These are phyloP conservation scores for Euphrasia arctica DNA, from an alignment of 305 asterid species.

Conservation along the genomic window DNA sequence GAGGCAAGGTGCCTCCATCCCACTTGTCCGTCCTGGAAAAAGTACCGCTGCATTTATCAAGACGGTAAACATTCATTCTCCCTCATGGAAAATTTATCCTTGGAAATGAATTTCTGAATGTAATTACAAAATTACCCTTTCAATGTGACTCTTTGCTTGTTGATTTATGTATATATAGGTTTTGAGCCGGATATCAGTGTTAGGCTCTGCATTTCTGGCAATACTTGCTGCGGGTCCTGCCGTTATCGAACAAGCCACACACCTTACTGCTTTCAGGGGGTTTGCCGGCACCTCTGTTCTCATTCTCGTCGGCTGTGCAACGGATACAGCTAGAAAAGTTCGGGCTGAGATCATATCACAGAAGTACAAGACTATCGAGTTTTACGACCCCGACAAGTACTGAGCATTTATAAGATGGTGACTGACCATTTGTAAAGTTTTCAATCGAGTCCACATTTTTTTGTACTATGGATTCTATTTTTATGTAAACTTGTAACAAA, in stretches of 20 bases:
- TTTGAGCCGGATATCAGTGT: slow-evolving; percentile 88
- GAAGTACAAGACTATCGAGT: slow-evolving; percentile 81
- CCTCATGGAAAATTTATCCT: not conserved
- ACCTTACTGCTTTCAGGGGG: slow-evolving; percentile 88
- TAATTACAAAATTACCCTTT: too few species aligned
- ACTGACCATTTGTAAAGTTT: slow-evolving; percentile 24
- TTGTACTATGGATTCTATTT: not conserved
- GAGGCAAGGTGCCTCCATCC: slow-evolving; percentile 98
- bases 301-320: slow-evolving; percentile 93
- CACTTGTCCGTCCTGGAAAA: slow-evolving; percentile 93
- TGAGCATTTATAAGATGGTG: slow-evolving; percentile 21
- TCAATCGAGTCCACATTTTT: not conserved
- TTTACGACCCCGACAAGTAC: slow-evolving; percentile 47
- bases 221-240: slow-evolving; percentile 93
- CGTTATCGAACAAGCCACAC: slow-evolving; percentile 84
- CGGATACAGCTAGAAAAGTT: slow-evolving; percentile 92
- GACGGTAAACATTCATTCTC: slow-evolving; percentile 45
- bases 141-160: not conserved
- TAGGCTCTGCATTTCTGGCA: slow-evolving; percentile 82
- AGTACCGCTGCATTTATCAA: slow-evolving; percentile 82
- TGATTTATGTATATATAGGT: slow-evolving; percentile 41
- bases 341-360: slow-evolving; percentile 93
- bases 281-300: slow-evolving; percentile 94
- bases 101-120: too few species aligned
- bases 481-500: not conserved